A percentile compares a stretch with the other conserved stretches of the same genome.
Conservation (phyloP, 2,329 filamentous ascomycete genomes). For the Emericellopsis cladophorae region DNA sequence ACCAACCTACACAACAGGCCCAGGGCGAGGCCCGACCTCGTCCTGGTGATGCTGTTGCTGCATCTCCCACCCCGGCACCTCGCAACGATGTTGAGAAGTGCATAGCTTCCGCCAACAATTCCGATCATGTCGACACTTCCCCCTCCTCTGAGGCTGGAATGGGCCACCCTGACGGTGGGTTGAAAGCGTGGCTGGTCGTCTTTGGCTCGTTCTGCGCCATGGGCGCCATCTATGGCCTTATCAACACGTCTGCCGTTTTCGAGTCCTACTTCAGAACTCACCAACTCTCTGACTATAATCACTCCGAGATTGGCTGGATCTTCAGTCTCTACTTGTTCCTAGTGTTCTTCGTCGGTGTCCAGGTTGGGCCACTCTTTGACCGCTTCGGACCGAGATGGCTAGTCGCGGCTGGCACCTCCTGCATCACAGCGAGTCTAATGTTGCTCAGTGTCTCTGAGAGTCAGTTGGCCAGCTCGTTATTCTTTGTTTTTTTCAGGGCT, state of each 20-base stretch:
- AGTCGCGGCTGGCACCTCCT: slow-evolving; percentile 49
- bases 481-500: too few relatives aligned
- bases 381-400: slow-evolving; percentile 56
- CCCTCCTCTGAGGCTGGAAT: slow-evolving; percentile 20
- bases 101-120: background rate
- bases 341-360: slow-evolving; percentile 69
- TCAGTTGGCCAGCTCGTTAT: background rate
- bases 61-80: background rate
- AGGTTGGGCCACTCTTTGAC: slow-evolving; percentile 75
- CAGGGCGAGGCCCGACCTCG: background rate
- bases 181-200: slow-evolving; percentile 57
- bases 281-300: slow-evolving; percentile 54
- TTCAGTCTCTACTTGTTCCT: slow-evolving; percentile 73
- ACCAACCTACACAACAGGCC: slow-evolving; percentile 5
- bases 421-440: slow-evolving; percentile 49
- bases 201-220: slow-evolving; percentile 57
- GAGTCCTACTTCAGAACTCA: slow-evolving; percentile 64
- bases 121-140: background rate
- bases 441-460: slow-evolving; percentile 53
- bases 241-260: slow-evolving; percentile 45
- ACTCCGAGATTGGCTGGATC: slow-evolving; percentile 72
- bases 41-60: background rate
- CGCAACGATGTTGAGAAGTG: background rate
- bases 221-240: slow-evolving; percentile 50
- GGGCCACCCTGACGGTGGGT: slow-evolving; percentile 49